These are phyloP conservation scores for Aureobasidium melanogenum DNA, from an alignment of 2,329 filamentous ascomycete species.

Conservation along the genomic window DNA sequence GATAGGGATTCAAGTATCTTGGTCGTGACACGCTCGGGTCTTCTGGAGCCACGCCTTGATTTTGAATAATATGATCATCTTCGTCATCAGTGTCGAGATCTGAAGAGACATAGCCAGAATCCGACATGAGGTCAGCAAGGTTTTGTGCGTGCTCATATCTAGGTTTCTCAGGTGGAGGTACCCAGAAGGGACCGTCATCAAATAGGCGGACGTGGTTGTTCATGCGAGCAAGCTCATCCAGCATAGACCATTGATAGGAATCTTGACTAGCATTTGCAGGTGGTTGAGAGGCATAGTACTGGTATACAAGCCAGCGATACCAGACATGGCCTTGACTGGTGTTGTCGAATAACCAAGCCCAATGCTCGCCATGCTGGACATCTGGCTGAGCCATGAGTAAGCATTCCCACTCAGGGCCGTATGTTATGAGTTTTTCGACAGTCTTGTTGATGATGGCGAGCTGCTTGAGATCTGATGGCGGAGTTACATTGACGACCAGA, in stretches of 20 bases:
- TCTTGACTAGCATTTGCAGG: background rate
- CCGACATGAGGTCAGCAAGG: constrained; percentile 72
- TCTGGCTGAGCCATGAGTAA: constrained; percentile 79
- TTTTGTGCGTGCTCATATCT: constrained; percentile 71
- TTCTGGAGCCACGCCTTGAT: background rate
- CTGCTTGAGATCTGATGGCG: constrained; percentile 68
- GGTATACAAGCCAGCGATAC: constrained; percentile 89
- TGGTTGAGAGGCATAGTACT: constrained; percentile 28
- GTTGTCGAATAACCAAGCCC: constrained; percentile 90
- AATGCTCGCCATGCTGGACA: constrained; percentile 79
- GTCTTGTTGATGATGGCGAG: constrained; percentile 81
- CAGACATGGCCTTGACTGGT: constrained; percentile 72
- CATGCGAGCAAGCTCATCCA: constrained; percentile 11
- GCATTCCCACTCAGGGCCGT: constrained; percentile 73
- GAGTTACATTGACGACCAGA: constrained; percentile 42
- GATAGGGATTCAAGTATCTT: constrained; percentile 66
- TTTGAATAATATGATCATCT: constrained; percentile 27
- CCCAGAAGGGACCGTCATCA: constrained; percentile 70
- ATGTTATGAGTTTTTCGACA: constrained; percentile 56
- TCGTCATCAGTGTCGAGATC: constrained; percentile 69
- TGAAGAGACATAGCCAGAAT: constrained; percentile 77
- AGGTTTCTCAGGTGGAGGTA: constrained; percentile 61
- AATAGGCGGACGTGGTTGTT: constrained; percentile 49
- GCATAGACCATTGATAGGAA: background rate
- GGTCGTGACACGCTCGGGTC: background rate